Base-by-base conservation (phyloP, 208 protist species). In the Angomonas ambiguus region DNA sequence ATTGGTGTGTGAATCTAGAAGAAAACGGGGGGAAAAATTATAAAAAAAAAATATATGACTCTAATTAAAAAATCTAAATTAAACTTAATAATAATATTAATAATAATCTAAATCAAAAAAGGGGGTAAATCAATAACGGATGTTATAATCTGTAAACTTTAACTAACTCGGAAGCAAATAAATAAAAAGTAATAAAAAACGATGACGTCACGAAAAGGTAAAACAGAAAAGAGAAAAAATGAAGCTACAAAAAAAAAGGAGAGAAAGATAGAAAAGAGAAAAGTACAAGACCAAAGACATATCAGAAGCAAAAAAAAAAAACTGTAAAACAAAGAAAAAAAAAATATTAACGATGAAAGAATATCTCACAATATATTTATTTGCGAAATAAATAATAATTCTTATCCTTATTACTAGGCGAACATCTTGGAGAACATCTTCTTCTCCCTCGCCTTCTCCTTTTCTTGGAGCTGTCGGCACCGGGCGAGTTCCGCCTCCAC, bases 401-500 rank as follows among this genome's bases (percentile, higher is more conserved):
- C 8, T 32, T 51, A 0, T 67, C 20, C 20, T 27, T 6, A 22
- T 13, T 2, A 30, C 49, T 70, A 83, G 1, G 73, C 65, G 53
- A 90, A 90, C 84, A 87, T 90, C 55, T 83, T 87, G 6, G 78
- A 49, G 62, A 83, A 87, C 76, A 87, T 87, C 56, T 84, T 83
- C 77, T 85, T 87, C 51, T 82, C 76, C 67, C 73, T 73, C 25
- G 61, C 68, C 70, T 83, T 87, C 58, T 83, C 51, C 20, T 56
- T 71, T 28, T 82, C 76, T 30, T 74, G 51, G 1, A 59, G 56
- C 22, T 42, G 35, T 64, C 74, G 80, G 2, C 76, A 80, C 22
- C 42, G 51, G 24, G 25, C 57, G 31, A 90, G 71, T 60, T 90
- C 84, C 20, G 71, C 73, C 35, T 72, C 55, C 6, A 90, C 84